Conservation (phyloP, 1,284 basidiomycete species). For the Cutaneotrichosporon cyanovorans region DNA sequence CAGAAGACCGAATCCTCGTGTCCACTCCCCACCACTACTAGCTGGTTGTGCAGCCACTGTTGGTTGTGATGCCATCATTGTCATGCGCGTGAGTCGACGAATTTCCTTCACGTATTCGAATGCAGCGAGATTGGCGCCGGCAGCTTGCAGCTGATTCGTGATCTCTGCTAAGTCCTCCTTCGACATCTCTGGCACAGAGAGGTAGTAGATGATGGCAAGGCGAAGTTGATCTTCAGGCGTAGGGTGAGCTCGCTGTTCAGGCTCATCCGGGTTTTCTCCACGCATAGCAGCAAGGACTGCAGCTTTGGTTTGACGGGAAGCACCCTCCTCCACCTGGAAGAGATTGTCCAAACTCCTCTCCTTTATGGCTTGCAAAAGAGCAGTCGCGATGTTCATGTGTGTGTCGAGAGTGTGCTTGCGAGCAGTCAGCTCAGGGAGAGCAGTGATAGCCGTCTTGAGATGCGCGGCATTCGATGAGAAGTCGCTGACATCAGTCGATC, state of each 20-base stretch:
- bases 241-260: slow-evolving; percentile 48
- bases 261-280: slow-evolving; percentile 50
- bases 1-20: slow-evolving; percentile 81
- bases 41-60: slow-evolving; percentile 48
- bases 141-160: slow-evolving; percentile 72
- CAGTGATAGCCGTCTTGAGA: slow-evolving; percentile 95
- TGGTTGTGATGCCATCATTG: slow-evolving; percentile 73
- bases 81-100: slow-evolving; percentile 84
- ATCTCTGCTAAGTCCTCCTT: slow-evolving; percentile 83
- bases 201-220: slow-evolving; percentile 86
- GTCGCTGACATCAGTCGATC: no score
- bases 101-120: slow-evolving; percentile 90
- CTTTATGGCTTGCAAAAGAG: slow-evolving; percentile 92
- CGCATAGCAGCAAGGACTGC: slow-evolving; percentile 71
- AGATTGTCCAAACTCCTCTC: slow-evolving; percentile 88
- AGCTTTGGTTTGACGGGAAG: slow-evolving; percentile 72
- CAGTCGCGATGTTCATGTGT: slow-evolving; percentile 99
- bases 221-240: slow-evolving; percentile 84
- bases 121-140: slow-evolving; percentile 71
- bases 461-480: slow-evolving; percentile 91
- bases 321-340: slow-evolving; percentile 91
- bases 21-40: slow-evolving; percentile 51
- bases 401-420: slow-evolving; percentile 94
- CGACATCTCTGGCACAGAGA: slow-evolving; percentile 73
- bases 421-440: slow-evolving; percentile 93